A percentile compares a stretch with the other conserved stretches of the same genome.
These are phyloP conservation scores for Apiospora pterosperma DNA, from an alignment of 2,329 filamentous ascomycete species.

Conservation along the genomic window DNA sequence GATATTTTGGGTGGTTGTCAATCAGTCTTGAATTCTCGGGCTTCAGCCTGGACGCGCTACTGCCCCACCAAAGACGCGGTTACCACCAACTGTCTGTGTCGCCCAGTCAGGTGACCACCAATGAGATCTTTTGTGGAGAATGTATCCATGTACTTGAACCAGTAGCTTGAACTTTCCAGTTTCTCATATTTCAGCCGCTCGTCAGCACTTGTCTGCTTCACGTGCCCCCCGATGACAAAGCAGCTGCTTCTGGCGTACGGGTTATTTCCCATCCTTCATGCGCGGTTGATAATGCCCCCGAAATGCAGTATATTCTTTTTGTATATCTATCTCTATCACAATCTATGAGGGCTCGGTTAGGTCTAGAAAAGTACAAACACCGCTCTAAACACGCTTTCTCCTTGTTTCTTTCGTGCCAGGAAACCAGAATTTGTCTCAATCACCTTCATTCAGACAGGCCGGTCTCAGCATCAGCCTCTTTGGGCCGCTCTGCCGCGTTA, in stretches of 20 bases:
- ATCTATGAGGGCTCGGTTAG: background rate
- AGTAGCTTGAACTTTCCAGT: no score
- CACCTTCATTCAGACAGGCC: background rate
- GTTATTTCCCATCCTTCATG: no score
- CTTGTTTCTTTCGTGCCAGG: background rate
- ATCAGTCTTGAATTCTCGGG: background rate
- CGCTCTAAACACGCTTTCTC: background rate
- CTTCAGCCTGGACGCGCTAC: background rate
- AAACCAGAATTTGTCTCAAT: background rate
- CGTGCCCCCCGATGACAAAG: no score
- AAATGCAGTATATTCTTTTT: background rate
- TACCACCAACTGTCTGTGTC: background rate
- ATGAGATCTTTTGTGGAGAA: background rate
- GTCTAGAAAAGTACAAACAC: background rate
- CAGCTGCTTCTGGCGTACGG: no score
- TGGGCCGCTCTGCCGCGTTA: slow-evolving; percentile 32
- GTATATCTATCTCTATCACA: background rate
- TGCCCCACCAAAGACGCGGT: slow-evolving; percentile 7
- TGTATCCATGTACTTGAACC: no score
- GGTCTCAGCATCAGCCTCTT: slow-evolving; percentile 13
- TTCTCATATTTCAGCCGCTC: no score
- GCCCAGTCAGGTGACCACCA: slow-evolving; percentile 11
- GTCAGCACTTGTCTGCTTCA: no score
- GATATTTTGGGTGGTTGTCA: background rate
- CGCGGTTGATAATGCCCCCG: background rate